These are phyloP conservation scores for Onygena corvina DNA, from an alignment of 2,329 filamentous ascomycete genomes.

Conservation along the genomic window DNA sequence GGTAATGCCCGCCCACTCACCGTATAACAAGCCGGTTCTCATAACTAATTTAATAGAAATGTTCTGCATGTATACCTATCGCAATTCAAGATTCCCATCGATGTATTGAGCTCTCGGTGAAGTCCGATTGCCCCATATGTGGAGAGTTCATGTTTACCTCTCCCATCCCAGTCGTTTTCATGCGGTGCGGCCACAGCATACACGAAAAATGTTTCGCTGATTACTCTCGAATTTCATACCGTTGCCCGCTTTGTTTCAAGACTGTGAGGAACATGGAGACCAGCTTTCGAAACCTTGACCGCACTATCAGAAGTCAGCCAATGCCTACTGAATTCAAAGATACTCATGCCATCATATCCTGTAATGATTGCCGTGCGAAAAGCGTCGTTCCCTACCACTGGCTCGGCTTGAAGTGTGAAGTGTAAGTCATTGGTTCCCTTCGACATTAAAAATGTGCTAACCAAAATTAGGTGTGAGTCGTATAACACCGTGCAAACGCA, in stretches of 20 bases:
- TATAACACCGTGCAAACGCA: slow-evolving; percentile 37
- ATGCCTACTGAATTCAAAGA: slow-evolving; percentile 78
- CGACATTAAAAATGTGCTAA: neutral
- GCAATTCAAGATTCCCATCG: slow-evolving; percentile 73
- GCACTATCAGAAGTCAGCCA: slow-evolving; percentile 75
- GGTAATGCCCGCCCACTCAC: slow-evolving; percentile 37
- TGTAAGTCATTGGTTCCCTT: slow-evolving; percentile 27
- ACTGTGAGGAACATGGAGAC: slow-evolving; percentile 96
- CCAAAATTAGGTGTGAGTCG: slow-evolving; percentile 30
- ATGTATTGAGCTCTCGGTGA: slow-evolving; percentile 86
- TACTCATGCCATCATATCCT: slow-evolving; percentile 71
- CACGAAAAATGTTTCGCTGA: slow-evolving; percentile 80
- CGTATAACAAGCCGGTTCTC: slow-evolving; percentile 16
- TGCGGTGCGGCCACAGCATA: slow-evolving; percentile 92
- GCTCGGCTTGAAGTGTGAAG: slow-evolving; percentile 76
- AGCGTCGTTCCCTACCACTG: slow-evolving; percentile 85
- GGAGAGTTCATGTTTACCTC: slow-evolving; percentile 95
- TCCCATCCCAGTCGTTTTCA: slow-evolving; percentile 75
- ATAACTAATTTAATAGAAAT: slow-evolving; percentile 54
- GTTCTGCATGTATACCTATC: slow-evolving; percentile 88
- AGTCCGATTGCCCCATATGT: slow-evolving; percentile 94
- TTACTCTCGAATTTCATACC: slow-evolving; percentile 82
- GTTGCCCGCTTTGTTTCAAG: slow-evolving; percentile 92
- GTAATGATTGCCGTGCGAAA: slow-evolving; percentile 88
- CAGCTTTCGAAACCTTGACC: slow-evolving; percentile 81